Evolutionary conservation across 805 yeast genomes (phyloP).

Genomic region (Wickerhamomyces queroliae): DNA sequence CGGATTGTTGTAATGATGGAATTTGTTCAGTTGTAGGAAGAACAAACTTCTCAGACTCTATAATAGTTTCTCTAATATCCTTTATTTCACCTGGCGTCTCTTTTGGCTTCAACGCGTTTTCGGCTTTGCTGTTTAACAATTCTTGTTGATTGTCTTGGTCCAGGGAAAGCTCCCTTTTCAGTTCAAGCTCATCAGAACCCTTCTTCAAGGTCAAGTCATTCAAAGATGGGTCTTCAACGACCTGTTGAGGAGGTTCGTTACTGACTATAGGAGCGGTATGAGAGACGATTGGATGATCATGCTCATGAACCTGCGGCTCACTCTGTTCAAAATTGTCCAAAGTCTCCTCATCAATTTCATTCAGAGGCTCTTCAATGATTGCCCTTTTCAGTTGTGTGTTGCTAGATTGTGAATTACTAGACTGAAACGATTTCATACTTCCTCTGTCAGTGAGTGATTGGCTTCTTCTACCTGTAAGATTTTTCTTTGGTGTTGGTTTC

Average conservation of each 20-base stretch:
- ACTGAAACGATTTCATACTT: conserved; percentile 8
- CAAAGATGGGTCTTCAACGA: too few species aligned
- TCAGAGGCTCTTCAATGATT: conserved; percentile 13
- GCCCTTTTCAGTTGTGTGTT: conserved; percentile 11
- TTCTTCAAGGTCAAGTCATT: too few species aligned
- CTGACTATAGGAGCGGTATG: too few species aligned
- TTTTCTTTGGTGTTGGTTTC: too few species aligned
- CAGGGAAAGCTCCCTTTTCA: too few species aligned
- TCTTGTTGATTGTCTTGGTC: too few species aligned
- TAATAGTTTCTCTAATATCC: not conserved
- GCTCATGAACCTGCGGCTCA: conserved; percentile 7
- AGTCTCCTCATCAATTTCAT: conserved; percentile 15
- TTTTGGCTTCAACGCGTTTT: too few species aligned
- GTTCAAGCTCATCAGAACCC: too few species aligned
- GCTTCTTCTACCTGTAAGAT: too few species aligned
- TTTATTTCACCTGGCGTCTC: not conserved
- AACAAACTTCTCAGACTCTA: not conserved
- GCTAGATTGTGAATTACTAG: conserved; percentile 1
- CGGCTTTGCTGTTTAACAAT: too few species aligned
- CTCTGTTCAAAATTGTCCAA: not conserved
- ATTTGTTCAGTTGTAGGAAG: not conserved
- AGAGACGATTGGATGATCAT: not conserved
- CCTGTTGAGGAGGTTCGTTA: too few species aligned
- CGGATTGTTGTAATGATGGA: too few species aligned
- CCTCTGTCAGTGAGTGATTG: conserved; percentile 7